Evolutionary conservation across 176 grass and related monocot species (phyloP).

Genomic region (Lolium perenne): DNA sequence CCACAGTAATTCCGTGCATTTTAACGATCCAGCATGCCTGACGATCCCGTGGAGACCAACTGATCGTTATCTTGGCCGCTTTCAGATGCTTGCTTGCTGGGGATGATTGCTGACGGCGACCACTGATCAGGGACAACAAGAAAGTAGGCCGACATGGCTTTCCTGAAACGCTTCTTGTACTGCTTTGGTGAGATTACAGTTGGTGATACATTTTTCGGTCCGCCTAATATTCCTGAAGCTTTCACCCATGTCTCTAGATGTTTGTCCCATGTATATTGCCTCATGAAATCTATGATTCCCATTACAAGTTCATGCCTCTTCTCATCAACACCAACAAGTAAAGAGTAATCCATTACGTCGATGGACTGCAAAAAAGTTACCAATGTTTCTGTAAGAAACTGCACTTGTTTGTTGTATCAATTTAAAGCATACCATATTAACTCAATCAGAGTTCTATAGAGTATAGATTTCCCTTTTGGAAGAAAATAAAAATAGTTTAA

Average conservation of each 20-base stretch:
- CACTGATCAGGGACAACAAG: constrained; percentile 94
- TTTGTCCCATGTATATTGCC: constrained; percentile 98
- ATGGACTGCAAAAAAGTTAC: constrained; percentile 77
- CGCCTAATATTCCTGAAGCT: constrained; percentile 94
- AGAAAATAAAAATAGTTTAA: neutral
- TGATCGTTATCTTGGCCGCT: constrained; percentile 48
- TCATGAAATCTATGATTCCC: constrained; percentile 99
- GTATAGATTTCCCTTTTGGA: neutral
- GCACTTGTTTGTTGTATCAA: constrained; percentile 4
- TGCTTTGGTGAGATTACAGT: constrained; percentile 98
- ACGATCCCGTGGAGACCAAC: constrained; percentile 29
- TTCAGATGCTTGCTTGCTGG: constrained; percentile 57
- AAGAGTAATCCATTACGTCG: constrained; percentile 97
- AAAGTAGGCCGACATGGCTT: constrained; percentile 96
- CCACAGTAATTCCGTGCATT: constrained; percentile 27
- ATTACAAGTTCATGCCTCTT: constrained; percentile 81
- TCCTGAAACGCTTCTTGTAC: constrained; percentile 94
- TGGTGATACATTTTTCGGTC: constrained; percentile 86
- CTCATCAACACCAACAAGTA: constrained; percentile 93
- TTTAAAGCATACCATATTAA: neutral
- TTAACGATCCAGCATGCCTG: constrained; percentile 42
- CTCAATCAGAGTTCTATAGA: constrained; percentile 17
- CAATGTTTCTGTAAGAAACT: constrained; percentile 35
- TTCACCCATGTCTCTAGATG: constrained; percentile 98
- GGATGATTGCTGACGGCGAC: constrained; percentile 56